Percentiles rank a stretch among this genome's conserved stretches.
Evolutionary conservation across 192 early-diverging fungal species (phyloP).

Genomic region (Spizellomyces sp.): DNA sequence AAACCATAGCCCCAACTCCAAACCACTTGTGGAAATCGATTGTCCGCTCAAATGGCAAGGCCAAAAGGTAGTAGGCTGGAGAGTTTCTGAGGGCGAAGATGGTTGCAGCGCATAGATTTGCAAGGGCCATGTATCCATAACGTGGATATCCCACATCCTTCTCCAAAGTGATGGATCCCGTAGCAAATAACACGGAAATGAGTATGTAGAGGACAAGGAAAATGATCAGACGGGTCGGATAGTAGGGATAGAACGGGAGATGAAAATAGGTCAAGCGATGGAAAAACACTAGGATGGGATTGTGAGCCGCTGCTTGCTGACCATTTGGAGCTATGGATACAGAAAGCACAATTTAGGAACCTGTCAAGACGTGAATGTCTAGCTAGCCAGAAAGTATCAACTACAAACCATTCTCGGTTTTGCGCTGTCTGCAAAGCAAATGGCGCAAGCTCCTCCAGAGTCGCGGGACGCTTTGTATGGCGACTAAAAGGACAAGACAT

Average conservation of each 20-base stretch:
- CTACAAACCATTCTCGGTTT: not conserved
- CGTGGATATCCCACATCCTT: slow-evolving; percentile 14
- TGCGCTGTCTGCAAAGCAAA: not conserved
- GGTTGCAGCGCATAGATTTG: slow-evolving; percentile 16
- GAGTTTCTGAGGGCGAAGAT: slow-evolving; percentile 23
- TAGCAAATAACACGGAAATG: slow-evolving; percentile 16
- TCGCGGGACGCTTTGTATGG: slow-evolving; percentile 19
- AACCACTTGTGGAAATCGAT: slow-evolving; percentile 24
- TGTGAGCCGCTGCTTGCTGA: not conserved
- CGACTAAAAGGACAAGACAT: slow-evolving; percentile 15
- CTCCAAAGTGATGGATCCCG: slow-evolving; percentile 9
- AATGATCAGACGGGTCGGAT: slow-evolving; percentile 11
- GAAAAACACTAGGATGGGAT: not conserved
- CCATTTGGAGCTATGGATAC: not conserved
- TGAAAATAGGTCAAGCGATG: slow-evolving; percentile 19
- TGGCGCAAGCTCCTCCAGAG: not conserved
- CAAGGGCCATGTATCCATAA: slow-evolving; percentile 19
- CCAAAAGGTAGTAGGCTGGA: slow-evolving; percentile 13
- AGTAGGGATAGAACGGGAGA: slow-evolving; percentile 22
- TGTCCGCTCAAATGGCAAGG: slow-evolving; percentile 23
- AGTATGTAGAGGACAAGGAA: slow-evolving; percentile 14
- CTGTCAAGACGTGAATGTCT: not conserved
- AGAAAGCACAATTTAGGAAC: not conserved
- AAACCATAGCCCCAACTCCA: slow-evolving; percentile 12
- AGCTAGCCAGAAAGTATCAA: not conserved